Conservation (phyloP, 176 grass and related monocot species). For the Otatea glauca region DNA sequence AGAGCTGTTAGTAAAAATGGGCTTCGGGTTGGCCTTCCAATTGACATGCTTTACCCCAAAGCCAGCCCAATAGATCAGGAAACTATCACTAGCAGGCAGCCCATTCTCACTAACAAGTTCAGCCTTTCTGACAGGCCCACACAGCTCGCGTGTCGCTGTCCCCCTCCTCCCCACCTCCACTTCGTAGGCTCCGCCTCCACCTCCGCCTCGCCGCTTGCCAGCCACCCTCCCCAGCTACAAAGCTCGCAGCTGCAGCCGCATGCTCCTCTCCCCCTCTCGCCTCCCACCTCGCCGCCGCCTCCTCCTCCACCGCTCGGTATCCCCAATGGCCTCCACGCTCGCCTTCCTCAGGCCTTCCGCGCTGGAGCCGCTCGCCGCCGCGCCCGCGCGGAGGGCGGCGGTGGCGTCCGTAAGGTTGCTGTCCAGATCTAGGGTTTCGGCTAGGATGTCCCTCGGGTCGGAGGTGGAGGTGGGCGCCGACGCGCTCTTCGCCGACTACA, state of each 20-base stretch:
- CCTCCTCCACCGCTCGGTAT: conserved; percentile 7
- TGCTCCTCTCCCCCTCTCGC: conserved; percentile 40
- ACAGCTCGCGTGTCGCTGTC: not conserved
- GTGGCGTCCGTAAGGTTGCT: conserved; percentile 42
- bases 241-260: conserved; percentile 46
- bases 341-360: conserved; percentile 70
- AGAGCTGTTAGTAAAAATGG: not conserved
- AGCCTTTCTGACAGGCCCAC: not conserved
- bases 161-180: not conserved
- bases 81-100: not conserved
- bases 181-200: conserved; percentile 22
- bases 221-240: conserved; percentile 40
- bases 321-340: conserved; percentile 64
- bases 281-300: conserved; percentile 1
- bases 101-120: not conserved
- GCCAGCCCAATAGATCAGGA: not conserved
- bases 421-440: conserved; percentile 66
- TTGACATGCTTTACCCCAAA: not conserved
- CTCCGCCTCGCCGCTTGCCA: conserved; percentile 12
- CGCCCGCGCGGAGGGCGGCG: conserved; percentile 25
- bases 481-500: conserved; percentile 81
- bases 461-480: conserved; percentile 53
- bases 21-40: not conserved
- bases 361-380: conserved; percentile 49
- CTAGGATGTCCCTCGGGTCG: conserved; percentile 63